These are phyloP conservation scores for Heterobasidion annosum DNA, from an alignment of 1,284 basidiomycete species.

Conservation along the genomic window DNA sequence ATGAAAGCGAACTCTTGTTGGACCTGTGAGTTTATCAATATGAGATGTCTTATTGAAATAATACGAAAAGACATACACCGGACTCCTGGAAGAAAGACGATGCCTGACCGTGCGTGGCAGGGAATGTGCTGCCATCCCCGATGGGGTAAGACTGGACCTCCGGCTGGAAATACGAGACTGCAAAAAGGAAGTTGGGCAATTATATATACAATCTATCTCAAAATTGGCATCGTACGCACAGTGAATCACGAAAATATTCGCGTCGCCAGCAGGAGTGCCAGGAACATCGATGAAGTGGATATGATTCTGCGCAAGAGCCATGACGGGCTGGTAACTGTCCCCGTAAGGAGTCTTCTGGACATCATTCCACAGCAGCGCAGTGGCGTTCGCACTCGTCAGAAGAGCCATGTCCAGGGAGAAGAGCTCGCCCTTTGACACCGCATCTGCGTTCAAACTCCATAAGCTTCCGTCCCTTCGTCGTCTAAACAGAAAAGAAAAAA, in stretches of 20 bases:
- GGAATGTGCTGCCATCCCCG: slow-evolving; percentile 50
- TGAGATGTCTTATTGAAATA: slow-evolving; percentile 2
- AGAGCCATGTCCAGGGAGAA: slow-evolving; percentile 61
- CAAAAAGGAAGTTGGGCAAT: not conserved
- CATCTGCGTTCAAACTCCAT: slow-evolving; percentile 31
- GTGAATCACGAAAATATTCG: slow-evolving; percentile 82
- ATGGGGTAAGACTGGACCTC: slow-evolving; percentile 55
- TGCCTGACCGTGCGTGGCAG: slow-evolving; percentile 65
- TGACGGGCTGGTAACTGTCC: slow-evolving; percentile 54
- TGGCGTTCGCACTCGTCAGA: slow-evolving; percentile 48
- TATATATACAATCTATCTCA: not conserved
- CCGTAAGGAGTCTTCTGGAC: slow-evolving; percentile 47
- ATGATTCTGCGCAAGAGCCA: slow-evolving; percentile 76
- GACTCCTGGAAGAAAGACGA: slow-evolving; percentile 65
- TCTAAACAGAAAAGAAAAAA: slow-evolving; percentile 9
- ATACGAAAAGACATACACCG: slow-evolving; percentile 28
- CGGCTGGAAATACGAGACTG: slow-evolving; percentile 78
- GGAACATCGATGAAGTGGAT: slow-evolving; percentile 75
- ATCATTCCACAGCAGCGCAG: slow-evolving; percentile 52
- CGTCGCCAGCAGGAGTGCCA: slow-evolving; percentile 52
- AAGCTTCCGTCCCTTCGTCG: not conserved
- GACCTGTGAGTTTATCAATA: slow-evolving; percentile 29
- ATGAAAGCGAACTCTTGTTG: slow-evolving; percentile 81
- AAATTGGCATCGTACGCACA: slow-evolving; percentile 39
- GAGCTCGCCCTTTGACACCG: slow-evolving; percentile 48